A percentile compares a stretch with the other conserved stretches of the same genome.
Conservation (phyloP, 2,329 filamentous ascomycete species). For the Xylaria sp. region DNA sequence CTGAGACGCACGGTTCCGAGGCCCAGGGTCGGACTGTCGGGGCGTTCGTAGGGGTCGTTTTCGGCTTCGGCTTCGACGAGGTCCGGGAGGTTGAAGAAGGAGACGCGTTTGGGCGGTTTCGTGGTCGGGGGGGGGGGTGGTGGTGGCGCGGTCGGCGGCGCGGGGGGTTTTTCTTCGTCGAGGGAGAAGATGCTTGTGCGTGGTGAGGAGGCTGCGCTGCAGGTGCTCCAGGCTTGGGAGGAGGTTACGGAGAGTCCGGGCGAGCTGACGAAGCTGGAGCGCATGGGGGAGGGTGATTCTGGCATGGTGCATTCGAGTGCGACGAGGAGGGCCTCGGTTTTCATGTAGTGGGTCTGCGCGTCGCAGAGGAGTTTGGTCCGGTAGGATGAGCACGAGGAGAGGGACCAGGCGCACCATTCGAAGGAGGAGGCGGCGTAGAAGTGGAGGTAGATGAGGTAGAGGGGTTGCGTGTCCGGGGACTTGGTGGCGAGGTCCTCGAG, state of each 20-base stretch:
- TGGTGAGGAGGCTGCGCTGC: constrained; percentile 42
- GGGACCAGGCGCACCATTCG: constrained; percentile 49
- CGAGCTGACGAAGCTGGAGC: constrained; percentile 41
- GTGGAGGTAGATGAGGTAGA: constrained; percentile 54
- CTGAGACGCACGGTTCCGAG: constrained; percentile 33
- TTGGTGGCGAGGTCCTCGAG: constrained; percentile 43
- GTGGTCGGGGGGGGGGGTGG: not conserved
- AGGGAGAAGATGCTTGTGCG: constrained; percentile 38
- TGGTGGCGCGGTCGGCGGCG: constrained; percentile 10
- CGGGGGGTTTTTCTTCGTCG: constrained; percentile 17
- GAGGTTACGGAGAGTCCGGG: constrained; percentile 44
- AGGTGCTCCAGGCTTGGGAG: constrained; percentile 42
- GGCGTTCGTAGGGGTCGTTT: constrained; percentile 46
- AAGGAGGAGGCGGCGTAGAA: constrained; percentile 58
- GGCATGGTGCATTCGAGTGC: constrained; percentile 40
- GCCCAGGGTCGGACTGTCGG: constrained; percentile 56
- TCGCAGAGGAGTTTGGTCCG: constrained; percentile 46
- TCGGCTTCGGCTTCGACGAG: constrained; percentile 35
- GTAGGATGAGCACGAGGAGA: constrained; percentile 42
- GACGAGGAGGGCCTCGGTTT: constrained; percentile 44
- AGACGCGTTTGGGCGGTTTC: constrained; percentile 39
- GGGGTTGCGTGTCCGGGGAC: constrained; percentile 41
- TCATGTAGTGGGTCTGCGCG: constrained; percentile 47
- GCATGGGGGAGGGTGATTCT: constrained; percentile 33
- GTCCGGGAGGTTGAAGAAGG: constrained; percentile 36